Conservation (phyloP, 257 asterid species). For the Solanum okadae region DNA sequence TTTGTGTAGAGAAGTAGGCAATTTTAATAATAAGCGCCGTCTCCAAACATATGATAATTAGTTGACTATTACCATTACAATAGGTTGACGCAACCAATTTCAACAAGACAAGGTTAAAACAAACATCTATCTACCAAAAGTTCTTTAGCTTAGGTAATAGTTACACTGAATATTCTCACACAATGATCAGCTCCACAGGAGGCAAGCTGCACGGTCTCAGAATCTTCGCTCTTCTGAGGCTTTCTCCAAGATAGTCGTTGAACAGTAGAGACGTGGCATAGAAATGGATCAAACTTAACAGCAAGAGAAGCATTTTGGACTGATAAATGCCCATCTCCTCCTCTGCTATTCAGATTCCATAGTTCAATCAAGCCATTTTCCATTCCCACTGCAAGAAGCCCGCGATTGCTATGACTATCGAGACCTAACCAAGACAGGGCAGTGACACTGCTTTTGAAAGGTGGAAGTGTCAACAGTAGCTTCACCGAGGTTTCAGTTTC, state of each 20-base stretch:
- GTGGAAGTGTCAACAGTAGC: constrained; percentile 51
- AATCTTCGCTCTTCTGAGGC: constrained; percentile 25
- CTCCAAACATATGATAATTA: background rate
- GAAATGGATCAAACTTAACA: constrained; percentile 47
- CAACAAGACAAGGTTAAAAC: background rate
- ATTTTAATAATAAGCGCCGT: too few species aligned
- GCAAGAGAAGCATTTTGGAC: constrained; percentile 32
- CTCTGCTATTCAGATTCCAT: constrained; percentile 44
- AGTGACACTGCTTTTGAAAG: constrained; percentile 68
- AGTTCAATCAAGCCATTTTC: constrained; percentile 74
- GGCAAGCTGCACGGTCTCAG: constrained; percentile 50
- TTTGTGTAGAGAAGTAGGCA: background rate
- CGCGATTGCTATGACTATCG: constrained; percentile 30
- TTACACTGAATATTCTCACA: constrained; percentile 58
- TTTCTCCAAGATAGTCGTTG: constrained; percentile 63
- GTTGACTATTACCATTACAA: background rate
- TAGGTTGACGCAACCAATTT: background rate
- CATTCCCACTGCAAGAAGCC: constrained; percentile 86
- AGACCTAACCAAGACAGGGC: constrained; percentile 76
- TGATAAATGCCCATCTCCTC: constrained; percentile 6
- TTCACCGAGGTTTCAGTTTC: constrained; percentile 47
- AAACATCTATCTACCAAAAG: background rate
- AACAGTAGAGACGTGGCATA: constrained; percentile 77
- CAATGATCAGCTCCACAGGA: constrained; percentile 94
- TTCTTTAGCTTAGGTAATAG: background rate